These are phyloP conservation scores for Agrostemma githago DNA, from an alignment of 148 eudicot species.

Conservation along the genomic window DNA sequence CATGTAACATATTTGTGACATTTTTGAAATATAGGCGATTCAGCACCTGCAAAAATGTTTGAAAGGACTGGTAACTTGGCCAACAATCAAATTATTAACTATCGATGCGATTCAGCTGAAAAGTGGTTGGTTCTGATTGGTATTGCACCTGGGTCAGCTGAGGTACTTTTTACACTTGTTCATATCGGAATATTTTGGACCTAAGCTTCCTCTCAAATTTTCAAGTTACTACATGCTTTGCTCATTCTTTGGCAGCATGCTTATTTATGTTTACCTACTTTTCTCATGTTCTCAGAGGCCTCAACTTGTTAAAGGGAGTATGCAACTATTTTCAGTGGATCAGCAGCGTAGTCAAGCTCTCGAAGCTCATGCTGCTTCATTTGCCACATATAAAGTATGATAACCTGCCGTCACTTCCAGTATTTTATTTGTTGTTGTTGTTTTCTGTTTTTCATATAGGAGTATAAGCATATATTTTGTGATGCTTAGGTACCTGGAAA, in stretches of 20 bases:
- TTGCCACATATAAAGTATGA: conserved; percentile 72
- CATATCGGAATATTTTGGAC: background rate
- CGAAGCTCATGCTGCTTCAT: conserved; percentile 98
- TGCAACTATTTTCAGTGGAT: conserved; percentile 94
- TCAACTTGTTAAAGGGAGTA: conserved; percentile 93
- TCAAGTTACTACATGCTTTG: background rate
- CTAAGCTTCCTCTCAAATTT: background rate
- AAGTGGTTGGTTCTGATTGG: conserved; percentile 91
- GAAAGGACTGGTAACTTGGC: conserved; percentile 74
- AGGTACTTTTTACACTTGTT: conserved; percentile 33
- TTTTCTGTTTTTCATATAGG: background rate
- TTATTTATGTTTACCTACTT: background rate
- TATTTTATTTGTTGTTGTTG: background rate
- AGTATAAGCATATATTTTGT: conserved; percentile 1
- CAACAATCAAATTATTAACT: conserved; percentile 55
- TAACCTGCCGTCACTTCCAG: conserved; percentile 1
- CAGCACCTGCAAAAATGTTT: conserved; percentile 72
- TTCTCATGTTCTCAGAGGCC: conserved; percentile 53
- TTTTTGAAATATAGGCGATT: conserved; percentile 46
- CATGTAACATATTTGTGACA: conserved; percentile 11
- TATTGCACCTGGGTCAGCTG: conserved; percentile 81
- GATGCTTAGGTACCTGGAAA: conserved; percentile 65
- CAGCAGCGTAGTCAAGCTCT: conserved; percentile 99
- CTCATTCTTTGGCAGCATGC: background rate
- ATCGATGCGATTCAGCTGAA: conserved; percentile 73